Evolutionary conservation across 768 basidiomycete genomes (phyloP), one percentile per base, ranked within the genome.

Genomic region (Paxillus rubicundulus): DNA sequence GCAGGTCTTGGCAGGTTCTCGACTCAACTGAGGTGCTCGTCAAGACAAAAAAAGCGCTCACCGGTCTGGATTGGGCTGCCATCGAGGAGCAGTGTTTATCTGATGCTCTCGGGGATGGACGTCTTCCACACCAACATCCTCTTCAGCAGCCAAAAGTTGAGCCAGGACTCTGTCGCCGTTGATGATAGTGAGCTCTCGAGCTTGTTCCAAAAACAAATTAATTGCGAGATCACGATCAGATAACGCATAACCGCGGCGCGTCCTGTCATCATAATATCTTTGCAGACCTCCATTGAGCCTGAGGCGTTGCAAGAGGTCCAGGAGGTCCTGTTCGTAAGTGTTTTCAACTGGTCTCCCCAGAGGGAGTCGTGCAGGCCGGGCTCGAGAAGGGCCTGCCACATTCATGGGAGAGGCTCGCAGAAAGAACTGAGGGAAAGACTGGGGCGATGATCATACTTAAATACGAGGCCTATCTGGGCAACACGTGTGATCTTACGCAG

Each of bases 181-280:
- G 16, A 63, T 17, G 17, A 33, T 17, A 3, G 55, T 54, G 37
- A 67, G 30, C 5, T 46, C 52, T 34, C 47, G 57, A 8, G 58
- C 61, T 18, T 72, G 65, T 27, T 62, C 55, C 13, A 68, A 27
- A 9, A 68, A 51, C 30, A 68, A 47, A 17, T 52, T 56, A 49
- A 68, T 57, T 2, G 67, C 66, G 1, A 63, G 1, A 7, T 70
- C 67, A 1, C 49, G 55, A 40, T 68, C 67, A 2, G 61, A 57
- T 18, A 68, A 41, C 1, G 16, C 24, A 13, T 40, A 16, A 9
- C 66, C 59, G 14, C 13, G 14, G 28, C 28, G 43, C 9, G 34
- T 4, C 43, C 54, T 53, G 21, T 6, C 45, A 4, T 45, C 30
- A 28, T 58, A 62, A 21, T 45, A 40, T 2, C 50, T 44, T 21